Evolutionary conservation across 768 basidiomycete genomes (phyloP).

Genomic region (Hypsizygus marmoreus): DNA sequence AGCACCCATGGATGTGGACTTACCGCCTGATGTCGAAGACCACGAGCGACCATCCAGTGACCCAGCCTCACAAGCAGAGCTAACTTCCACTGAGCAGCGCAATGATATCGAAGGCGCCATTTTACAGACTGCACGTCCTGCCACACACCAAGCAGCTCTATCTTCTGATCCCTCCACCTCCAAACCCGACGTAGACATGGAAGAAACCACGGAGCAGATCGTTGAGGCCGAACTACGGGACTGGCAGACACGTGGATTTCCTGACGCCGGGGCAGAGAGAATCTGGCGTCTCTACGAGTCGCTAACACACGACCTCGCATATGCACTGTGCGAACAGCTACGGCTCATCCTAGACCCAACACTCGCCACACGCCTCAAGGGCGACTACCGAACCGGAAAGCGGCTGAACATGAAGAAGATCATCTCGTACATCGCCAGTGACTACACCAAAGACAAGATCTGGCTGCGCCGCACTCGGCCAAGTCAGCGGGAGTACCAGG

Average conservation of each 20-base stretch:
- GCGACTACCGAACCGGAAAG: slow-evolving; percentile 97
- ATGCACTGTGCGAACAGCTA: slow-evolving; percentile 92
- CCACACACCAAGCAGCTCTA: slow-evolving; percentile 19
- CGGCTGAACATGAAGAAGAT: slow-evolving; percentile 99
- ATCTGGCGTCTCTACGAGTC: slow-evolving; percentile 94
- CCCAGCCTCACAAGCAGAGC: slow-evolving; percentile 21
- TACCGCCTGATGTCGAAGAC: slow-evolving; percentile 23
- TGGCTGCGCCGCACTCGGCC: slow-evolving; percentile 96
- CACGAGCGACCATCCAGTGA: slow-evolving; percentile 25
- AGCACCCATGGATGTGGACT: slow-evolving; percentile 54
- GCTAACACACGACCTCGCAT: slow-evolving; percentile 88
- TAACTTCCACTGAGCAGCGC: slow-evolving; percentile 23
- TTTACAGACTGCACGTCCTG: slow-evolving; percentile 31
- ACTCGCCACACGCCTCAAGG: slow-evolving; percentile 87
- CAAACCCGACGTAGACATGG: slow-evolving; percentile 35
- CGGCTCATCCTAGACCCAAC: slow-evolving; percentile 96
- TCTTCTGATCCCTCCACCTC: slow-evolving; percentile 26
- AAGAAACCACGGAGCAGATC: slow-evolving; percentile 30
- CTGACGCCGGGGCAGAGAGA: slow-evolving; percentile 57
- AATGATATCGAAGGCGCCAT: slow-evolving; percentile 50
- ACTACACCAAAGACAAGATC: slow-evolving; percentile 99
- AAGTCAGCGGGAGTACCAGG: slow-evolving; percentile 93
- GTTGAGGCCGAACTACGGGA: slow-evolving; percentile 54
- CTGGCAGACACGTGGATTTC: slow-evolving; percentile 65
- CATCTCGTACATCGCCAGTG: slow-evolving; percentile 95